phyloP scores from a whole-genome alignment of 139 green algal genomes.

The Desmodesmus armatus region DNA sequence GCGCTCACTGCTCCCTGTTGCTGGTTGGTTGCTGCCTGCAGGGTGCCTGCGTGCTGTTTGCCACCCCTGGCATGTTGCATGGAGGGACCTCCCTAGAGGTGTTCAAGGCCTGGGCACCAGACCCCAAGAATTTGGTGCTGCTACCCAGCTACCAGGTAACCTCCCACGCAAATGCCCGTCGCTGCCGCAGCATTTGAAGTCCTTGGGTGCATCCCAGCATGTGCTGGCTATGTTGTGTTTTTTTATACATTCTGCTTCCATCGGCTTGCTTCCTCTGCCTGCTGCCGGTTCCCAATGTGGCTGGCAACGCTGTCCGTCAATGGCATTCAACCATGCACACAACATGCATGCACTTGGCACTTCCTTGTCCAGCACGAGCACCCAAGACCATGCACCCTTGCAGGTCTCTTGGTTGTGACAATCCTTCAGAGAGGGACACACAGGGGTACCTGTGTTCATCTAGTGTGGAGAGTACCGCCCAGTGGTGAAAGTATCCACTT shows the following conservation, averaged over 20 bases:
- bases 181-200: neutral
- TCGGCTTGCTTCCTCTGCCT: neutral
- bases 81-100: slow-evolving; percentile 76
- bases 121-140: slow-evolving; percentile 74
- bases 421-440: neutral
- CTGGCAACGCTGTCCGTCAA: too few species aligned
- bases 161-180: neutral
- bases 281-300: neutral
- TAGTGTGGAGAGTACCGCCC: neutral
- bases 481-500: neutral
- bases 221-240: neutral
- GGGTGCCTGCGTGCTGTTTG: slow-evolving; percentile 80
- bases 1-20: too few species aligned
- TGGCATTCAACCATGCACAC: neutral
- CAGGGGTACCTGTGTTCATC: neutral
- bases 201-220: neutral
- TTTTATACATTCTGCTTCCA: neutral
- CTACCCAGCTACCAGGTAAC: slow-evolving; percentile 72
- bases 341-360: neutral
- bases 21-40: slow-evolving; percentile 10
- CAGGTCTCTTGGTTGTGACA: neutral
- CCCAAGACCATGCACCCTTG: neutral
- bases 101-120: slow-evolving; percentile 74
- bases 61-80: slow-evolving; percentile 81
- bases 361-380: neutral